These are phyloP conservation scores for Neonectria neomacrospora DNA, from an alignment of 2,329 filamentous ascomycete genomes.

Conservation along the genomic window DNA sequence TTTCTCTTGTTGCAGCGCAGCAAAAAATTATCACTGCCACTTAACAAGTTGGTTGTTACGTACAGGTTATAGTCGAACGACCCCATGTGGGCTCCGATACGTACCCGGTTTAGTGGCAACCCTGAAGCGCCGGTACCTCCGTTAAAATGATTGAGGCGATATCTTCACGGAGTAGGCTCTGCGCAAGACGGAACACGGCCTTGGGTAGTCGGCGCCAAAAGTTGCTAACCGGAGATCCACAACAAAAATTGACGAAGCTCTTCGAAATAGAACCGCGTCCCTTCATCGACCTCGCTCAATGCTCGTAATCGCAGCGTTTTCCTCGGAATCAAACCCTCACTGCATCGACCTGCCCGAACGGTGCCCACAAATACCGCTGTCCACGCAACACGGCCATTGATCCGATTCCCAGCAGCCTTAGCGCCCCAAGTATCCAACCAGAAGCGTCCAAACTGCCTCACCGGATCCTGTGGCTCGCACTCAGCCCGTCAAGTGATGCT, in stretches of 20 bases:
- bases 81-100: slow-evolving; percentile 6
- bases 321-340: background rate
- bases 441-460: slow-evolving; percentile 38
- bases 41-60: background rate
- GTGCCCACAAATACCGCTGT: slow-evolving; percentile 27
- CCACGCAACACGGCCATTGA: slow-evolving; percentile 8
- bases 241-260: background rate
- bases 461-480: slow-evolving; percentile 38
- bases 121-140: background rate
- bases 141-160: background rate
- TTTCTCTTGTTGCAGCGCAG: slow-evolving; percentile 1
- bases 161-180: background rate
- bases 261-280: background rate
- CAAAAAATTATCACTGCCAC: background rate
- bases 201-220: background rate
- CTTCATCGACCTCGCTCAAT: background rate
- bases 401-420: slow-evolving; percentile 33
- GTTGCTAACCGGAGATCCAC: background rate
- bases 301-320: background rate
- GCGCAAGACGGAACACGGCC: background rate
- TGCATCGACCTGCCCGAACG: background rate
- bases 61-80: background rate
- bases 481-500: slow-evolving; percentile 39
- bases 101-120: slow-evolving; percentile 3
- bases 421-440: slow-evolving; percentile 45